Base-by-base conservation (phyloP, 139 green algal genomes). In the Eudorina sp. region DNA sequence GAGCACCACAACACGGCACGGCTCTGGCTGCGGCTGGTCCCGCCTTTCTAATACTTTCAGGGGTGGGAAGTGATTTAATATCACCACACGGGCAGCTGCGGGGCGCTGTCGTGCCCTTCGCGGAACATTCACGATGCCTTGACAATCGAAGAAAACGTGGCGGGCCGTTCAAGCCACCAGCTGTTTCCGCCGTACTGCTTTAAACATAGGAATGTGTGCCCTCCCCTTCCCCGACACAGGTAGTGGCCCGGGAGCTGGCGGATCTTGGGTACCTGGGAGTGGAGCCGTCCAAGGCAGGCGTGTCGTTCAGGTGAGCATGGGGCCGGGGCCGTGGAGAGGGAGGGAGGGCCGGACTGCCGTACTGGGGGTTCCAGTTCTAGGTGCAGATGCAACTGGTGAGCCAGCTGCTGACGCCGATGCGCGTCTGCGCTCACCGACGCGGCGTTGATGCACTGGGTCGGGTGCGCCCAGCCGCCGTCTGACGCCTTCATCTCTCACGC, bases 211-310 rank as follows among this genome's bases (percentile, higher is more conserved):
- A 23, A 66, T 66, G 8, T 66, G 55, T 66, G 55, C 29, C 23
- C 7, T 3, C 55, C 55, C 55, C 55, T 23, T 11, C 34, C 34
- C 64, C 72, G 8, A 38, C 19, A 1, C 85, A 93, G 73, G 89
- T 96, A 5, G 90, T 97, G 23, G 95, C 93, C 1, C 27, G 41
- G 3, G 96, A 98, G 91, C 92, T 98, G 19, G 29, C 23, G 0
- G 27, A 69, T 16, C 93, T 97, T 7, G 90, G 92, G 46, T 93
- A 95, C 13, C 1, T 23, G 21, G 83, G 88, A 46, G 77, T 96
- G 0, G 36, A 51, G 21, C 77, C 84, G 6, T 92, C 90, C 64
- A 94, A 86, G 79, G 91, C 90, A 2, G 92, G 95, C 0, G 94
- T 97, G 0, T 72, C 83, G 1, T 97, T 96, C 73, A 84, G 70